Base-by-base conservation (phyloP, 208 protist species). In the Trypanosoma avium region DNA sequence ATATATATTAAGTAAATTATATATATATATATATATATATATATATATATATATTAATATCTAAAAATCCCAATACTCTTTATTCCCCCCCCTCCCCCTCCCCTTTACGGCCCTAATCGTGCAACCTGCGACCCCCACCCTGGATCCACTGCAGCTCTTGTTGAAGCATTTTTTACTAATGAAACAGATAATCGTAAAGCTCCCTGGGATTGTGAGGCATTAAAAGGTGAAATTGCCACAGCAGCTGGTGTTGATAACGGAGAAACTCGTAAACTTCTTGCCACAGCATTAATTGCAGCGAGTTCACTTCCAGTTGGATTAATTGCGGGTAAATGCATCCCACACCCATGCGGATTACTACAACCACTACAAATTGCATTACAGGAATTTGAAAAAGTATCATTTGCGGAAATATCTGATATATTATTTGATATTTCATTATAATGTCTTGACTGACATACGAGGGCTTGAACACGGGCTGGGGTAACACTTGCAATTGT, bases 11-110 rank as follows among this genome's bases (percentile, higher is more conserved):
- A n/a, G n/a, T n/a, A 46, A 60, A 7, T 29, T n/a, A 60, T 1
- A 40, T 4, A 12, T 8, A 61, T 42, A 45, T 32, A 50, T 36
- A 61, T 42, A 45, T 36, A 48, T 19, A 61, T 30, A 48, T 36
- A 61, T 42, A 61, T 32, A 61, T 45, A 61, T 42, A 61, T 45
- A 61, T 19, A 61, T 19, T 47, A 21, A 19, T 53, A 53, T 2
- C 10, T 10, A 53, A 9, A 57, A 43, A 17, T 36, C 5, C 5
- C 19, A n/a, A 27, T 5, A 57, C 29, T 43, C 24, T 8, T n/a
- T 42, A 21, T 33, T 35, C 8, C 19, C n/a, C 19, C 52, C 8
- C 52, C 15, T 54, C 2, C 12, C 5, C 21, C 32, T 17, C 3
- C 38, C 45, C 33, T 27, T 38, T 17, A 53, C 24, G 46, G 46